Evolutionary conservation across 2,329 filamentous ascomycete species (phyloP).

Genomic region (Hypoxylon sp.): DNA sequence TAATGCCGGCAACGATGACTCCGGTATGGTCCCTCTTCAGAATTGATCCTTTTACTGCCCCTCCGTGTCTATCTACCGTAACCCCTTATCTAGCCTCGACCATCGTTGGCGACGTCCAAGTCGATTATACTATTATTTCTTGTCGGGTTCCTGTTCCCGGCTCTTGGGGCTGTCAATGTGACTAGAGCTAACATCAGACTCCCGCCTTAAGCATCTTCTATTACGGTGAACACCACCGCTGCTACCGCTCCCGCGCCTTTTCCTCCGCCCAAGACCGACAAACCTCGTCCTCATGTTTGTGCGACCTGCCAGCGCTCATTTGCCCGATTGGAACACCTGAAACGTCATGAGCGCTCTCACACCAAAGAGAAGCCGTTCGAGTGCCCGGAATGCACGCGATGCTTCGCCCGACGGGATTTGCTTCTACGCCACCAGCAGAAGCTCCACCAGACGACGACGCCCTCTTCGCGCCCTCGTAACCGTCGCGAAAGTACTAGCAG

Average conservation of each 20-base stretch:
- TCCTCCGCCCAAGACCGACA: constrained; percentile 93
- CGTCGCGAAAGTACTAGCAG: constrained; percentile 88
- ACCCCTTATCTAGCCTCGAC: constrained; percentile 21
- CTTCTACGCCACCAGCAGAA: constrained; percentile 97
- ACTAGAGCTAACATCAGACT: constrained; percentile 34
- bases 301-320: constrained; percentile 91
- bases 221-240: constrained; percentile 47
- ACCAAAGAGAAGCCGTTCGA: constrained; percentile 94
- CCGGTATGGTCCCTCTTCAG: constrained; percentile 39
- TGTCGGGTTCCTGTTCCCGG: neutral
- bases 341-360: constrained; percentile 84
- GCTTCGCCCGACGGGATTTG: constrained; percentile 92
- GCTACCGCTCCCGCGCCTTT: constrained; percentile 52
- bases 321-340: constrained; percentile 92
- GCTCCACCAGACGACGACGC: constrained; percentile 90
- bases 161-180: constrained; percentile 6
- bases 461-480: constrained; percentile 84
- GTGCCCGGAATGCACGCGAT: constrained; percentile 91
- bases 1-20: constrained; percentile 45
- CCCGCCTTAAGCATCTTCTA: constrained; percentile 48
- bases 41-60: constrained; percentile 22
- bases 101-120: constrained; percentile 16
- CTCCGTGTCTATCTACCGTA: constrained; percentile 21
- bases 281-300: constrained; percentile 94
- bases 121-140: constrained; percentile 9